phyloP scores from a whole-genome alignment of 129 eudicot genomes.

The Lonicera japonica region DNA sequence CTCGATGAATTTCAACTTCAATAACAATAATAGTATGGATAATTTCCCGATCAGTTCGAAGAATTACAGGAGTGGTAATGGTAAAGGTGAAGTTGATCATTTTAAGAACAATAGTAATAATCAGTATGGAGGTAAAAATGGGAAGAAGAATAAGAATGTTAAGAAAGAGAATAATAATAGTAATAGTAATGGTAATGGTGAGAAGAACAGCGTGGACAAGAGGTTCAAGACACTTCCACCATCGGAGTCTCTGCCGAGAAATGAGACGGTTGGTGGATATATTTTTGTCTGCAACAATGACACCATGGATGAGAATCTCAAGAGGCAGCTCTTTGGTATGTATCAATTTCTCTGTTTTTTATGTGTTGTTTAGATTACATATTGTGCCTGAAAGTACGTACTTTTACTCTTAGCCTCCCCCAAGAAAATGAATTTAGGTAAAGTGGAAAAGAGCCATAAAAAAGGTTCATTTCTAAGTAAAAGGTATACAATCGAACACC shows the following conservation, averaged over 20 bases:
- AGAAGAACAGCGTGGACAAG: constrained; percentile 51
- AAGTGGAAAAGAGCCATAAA: too few relatives aligned
- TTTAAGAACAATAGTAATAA: background rate
- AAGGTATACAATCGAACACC: too few relatives aligned
- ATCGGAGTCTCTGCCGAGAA: constrained; percentile 75
- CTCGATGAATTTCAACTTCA: constrained; percentile 35
- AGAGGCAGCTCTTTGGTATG: constrained; percentile 88
- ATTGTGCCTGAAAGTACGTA: too few relatives aligned
- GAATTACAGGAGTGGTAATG: constrained; percentile 11
- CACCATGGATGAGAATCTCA: constrained; percentile 93
- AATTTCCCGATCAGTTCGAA: constrained; percentile 22
- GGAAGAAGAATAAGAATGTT: constrained; percentile 62
- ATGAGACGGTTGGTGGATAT: constrained; percentile 90
- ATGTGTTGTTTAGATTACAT: background rate
- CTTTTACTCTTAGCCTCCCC: too few relatives aligned
- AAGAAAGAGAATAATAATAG: constrained; percentile 30
- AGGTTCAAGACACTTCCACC: constrained; percentile 95
- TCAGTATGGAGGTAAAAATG: constrained; percentile 27
- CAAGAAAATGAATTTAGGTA: too few relatives aligned
- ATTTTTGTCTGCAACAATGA: constrained; percentile 92
- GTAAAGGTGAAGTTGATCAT: constrained; percentile 30
- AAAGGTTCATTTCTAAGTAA: too few relatives aligned
- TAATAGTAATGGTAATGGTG: constrained; percentile 15
- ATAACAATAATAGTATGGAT: constrained; percentile 21
- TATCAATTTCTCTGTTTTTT: constrained; percentile 3